A percentile compares a stretch with the other conserved stretches of the same genome.
These are phyloP conservation scores for Sonneratia caseolaris DNA, from an alignment of 345 rosid species.

Conservation along the genomic window DNA sequence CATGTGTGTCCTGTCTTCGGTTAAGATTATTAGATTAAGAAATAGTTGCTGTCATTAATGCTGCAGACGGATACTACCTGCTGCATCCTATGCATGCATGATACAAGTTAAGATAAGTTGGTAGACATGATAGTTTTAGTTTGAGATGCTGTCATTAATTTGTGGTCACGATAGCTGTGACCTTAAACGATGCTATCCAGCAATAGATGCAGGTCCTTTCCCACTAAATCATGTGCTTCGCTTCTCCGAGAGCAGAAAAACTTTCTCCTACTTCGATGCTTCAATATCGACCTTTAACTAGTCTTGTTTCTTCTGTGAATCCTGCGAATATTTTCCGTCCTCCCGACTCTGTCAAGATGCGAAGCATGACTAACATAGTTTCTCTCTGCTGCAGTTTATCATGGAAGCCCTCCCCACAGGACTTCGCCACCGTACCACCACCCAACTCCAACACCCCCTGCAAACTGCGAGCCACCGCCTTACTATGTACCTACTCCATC, in stretches of 20 bases:
- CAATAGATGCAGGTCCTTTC: neutral
- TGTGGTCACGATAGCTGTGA: neutral
- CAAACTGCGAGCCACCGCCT: too few relatives aligned
- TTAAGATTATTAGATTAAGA: neutral
- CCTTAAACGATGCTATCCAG: neutral
- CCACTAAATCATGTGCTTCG: neutral
- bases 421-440: constrained; percentile 4
- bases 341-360: neutral
- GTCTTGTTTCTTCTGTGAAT: neutral
- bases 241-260: neutral
- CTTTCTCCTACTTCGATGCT: neutral
- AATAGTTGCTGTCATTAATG: neutral
- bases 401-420: constrained; percentile 13
- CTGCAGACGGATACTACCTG: neutral
- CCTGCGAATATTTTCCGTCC: neutral
- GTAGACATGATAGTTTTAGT: neutral
- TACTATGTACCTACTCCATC: constrained; percentile 9
- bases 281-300: neutral
- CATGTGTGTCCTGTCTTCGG: neutral
- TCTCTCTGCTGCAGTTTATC: constrained; percentile 25
- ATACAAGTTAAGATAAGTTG: neutral
- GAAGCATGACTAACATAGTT: neutral
- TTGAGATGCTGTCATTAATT: neutral
- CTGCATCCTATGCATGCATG: neutral
- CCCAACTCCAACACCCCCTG: constrained; percentile 10